phyloP scores from a whole-genome alignment of 768 basidiomycete genomes.

The Lactifluus piperatus region DNA sequence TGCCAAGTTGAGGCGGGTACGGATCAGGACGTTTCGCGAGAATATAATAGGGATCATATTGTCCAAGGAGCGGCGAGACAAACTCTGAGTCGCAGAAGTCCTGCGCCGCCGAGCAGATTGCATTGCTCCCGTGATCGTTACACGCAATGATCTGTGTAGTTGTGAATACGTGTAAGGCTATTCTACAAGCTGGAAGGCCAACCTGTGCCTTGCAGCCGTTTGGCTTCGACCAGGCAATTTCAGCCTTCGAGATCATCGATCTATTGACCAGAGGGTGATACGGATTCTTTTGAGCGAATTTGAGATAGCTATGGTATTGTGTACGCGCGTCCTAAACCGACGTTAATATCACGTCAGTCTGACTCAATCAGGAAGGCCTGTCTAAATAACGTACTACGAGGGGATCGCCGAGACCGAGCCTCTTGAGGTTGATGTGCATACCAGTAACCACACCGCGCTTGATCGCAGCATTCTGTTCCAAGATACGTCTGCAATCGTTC shows the following conservation, averaged over 20 bases:
- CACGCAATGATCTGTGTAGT: constrained; percentile 40
- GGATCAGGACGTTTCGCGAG: constrained; percentile 35
- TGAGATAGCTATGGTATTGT: constrained; percentile 52
- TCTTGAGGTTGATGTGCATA: constrained; percentile 46
- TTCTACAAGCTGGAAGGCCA: not conserved
- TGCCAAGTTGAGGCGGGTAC: constrained; percentile 38
- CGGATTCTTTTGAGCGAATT: constrained; percentile 46
- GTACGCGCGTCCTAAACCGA: constrained; percentile 29
- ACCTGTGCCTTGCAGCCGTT: constrained; percentile 46
- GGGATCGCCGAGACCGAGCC: constrained; percentile 55
- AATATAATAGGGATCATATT: constrained; percentile 50
- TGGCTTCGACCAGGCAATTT: constrained; percentile 33
- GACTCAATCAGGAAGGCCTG: not conserved
- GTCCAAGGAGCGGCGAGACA: constrained; percentile 25
- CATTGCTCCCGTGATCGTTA: constrained; percentile 38
- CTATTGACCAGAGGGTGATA: constrained; percentile 43
- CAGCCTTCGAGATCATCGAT: constrained; percentile 35
- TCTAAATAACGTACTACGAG: constrained; percentile 36
- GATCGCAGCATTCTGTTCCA: constrained; percentile 51
- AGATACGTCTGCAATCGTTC: constrained; percentile 34
- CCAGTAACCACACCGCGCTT: constrained; percentile 37
- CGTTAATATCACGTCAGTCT: not conserved
- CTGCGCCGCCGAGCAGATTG: constrained; percentile 49
- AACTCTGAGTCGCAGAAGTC: constrained; percentile 50
- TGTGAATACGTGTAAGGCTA: not conserved